Percentiles rank a stretch among this genome's conserved stretches.
Evolutionary conservation across 441 rosid genomes (phyloP).

Genomic region (Biscutella laevigata): DNA sequence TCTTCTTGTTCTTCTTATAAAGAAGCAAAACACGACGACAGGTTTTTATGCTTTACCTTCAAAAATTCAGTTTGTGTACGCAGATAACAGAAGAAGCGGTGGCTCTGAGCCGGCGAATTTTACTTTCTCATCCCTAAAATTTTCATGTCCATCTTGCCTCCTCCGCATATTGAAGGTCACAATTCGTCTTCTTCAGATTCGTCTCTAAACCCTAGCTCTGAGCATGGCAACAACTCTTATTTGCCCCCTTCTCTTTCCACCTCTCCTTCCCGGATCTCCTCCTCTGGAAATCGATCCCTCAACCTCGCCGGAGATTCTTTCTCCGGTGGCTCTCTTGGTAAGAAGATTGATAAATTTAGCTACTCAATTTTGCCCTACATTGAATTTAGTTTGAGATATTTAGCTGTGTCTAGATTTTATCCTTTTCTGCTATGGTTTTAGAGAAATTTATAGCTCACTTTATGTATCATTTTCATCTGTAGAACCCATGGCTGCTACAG

Average conservation of each 20-base stretch:
- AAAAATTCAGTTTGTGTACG: not conserved
- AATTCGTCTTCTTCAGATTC: slow-evolving; percentile 37
- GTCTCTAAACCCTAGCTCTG: slow-evolving; percentile 48
- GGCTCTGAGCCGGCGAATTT: slow-evolving; percentile 30
- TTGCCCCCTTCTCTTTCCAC: slow-evolving; percentile 19
- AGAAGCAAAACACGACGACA: not conserved
- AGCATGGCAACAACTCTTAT: slow-evolving; percentile 47
- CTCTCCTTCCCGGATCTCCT: slow-evolving; percentile 30
- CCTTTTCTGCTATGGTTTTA: too few species aligned
- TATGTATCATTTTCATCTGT: slow-evolving; percentile 7
- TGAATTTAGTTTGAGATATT: not conserved
- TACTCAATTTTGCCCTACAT: not conserved
- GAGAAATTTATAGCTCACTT: not conserved
- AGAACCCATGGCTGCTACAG: slow-evolving; percentile 46
- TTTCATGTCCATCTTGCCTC: slow-evolving; percentile 99
- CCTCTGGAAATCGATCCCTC: slow-evolving; percentile 28
- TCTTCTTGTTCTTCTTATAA: too few species aligned
- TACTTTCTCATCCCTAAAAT: slow-evolving; percentile 16
- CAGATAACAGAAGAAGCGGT: slow-evolving; percentile 8
- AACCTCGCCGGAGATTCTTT: slow-evolving; percentile 24
- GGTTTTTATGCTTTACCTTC: not conserved
- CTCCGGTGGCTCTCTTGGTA: slow-evolving; percentile 18
- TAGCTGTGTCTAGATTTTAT: too few species aligned
- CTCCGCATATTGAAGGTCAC: slow-evolving; percentile 51
- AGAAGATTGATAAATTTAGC: not conserved